Evolutionary conservation across 1,139 yeast species (phyloP).

Genomic region (Lodderomyces margitis): DNA sequence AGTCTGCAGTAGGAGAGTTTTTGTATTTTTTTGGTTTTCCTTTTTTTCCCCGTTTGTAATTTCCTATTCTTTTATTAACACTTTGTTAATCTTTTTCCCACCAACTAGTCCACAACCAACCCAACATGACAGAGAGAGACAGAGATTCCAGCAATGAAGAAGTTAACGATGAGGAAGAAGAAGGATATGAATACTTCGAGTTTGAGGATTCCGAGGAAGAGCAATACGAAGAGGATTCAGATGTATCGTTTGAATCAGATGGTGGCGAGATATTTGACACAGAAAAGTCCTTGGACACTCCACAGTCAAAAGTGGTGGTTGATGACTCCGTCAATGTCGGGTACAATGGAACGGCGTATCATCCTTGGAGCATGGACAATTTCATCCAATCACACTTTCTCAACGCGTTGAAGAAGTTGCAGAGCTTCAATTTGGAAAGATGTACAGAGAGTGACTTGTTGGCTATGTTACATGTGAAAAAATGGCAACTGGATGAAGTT

Average conservation of each 20-base stretch:
- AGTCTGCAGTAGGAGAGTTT: no score
- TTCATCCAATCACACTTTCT: constrained; percentile 24
- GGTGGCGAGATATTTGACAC: constrained; percentile 5
- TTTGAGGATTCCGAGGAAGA: constrained; percentile 15
- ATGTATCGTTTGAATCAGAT: constrained; percentile 6
- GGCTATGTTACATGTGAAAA: constrained; percentile 53
- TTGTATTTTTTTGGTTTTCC: background rate
- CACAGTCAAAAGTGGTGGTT: constrained; percentile 5
- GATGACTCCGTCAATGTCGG: constrained; percentile 12
- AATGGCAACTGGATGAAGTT: constrained; percentile 75
- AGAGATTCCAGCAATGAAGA: background rate
- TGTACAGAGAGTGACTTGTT: constrained; percentile 44
- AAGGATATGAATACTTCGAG: background rate
- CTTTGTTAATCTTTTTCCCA: background rate
- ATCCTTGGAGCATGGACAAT: constrained; percentile 28
- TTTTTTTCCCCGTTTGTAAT: background rate
- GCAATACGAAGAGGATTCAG: constrained; percentile 25
- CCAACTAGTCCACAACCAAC: background rate
- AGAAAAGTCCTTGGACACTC: constrained; percentile 5
- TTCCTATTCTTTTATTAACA: background rate
- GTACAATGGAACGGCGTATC: constrained; percentile 18
- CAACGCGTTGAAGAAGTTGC: constrained; percentile 19
- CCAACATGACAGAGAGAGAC: constrained; percentile 1
- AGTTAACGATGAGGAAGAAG: background rate
- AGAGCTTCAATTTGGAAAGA: constrained; percentile 27